Evolutionary conservation across 73 alveolate species (phyloP).

Genomic region (Stentor roeselii): DNA sequence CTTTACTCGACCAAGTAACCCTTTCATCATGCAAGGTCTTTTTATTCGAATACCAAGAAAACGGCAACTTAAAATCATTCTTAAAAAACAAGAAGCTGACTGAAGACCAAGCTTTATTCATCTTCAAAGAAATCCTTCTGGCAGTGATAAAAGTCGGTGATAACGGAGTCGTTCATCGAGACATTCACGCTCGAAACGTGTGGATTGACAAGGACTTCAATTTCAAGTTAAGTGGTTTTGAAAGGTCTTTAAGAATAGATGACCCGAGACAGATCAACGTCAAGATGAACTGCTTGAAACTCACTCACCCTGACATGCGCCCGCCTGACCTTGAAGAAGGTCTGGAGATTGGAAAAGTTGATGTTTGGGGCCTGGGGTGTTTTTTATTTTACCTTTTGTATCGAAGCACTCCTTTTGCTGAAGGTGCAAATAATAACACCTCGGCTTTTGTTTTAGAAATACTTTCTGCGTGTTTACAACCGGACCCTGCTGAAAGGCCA

Average conservation of each 20-base stretch:
- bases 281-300: neutral
- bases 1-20: neutral
- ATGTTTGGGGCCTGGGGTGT: constrained; percentile 13
- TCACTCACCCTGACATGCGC: neutral
- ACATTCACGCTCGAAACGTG: neutral
- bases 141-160: constrained; percentile 1
- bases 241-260: neutral
- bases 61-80: neutral
- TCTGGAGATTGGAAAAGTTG: neutral
- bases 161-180: constrained; percentile 22
- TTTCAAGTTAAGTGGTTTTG: neutral
- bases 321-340: neutral
- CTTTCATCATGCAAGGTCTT: too few species aligned
- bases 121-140: neutral
- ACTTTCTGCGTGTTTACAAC: neutral
- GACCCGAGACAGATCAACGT: neutral
- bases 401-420: neutral
- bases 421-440: neutral
- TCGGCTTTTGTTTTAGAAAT: neutral
- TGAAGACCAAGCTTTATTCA: neutral
- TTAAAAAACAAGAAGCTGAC: neutral
- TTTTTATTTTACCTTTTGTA: neutral
- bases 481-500: constrained; percentile 24
- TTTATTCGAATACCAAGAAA: neutral
- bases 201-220: neutral